These are phyloP conservation scores for Talaromyces ruber DNA, from an alignment of 495 filamentous ascomycete genomes.

Conservation along the genomic window DNA sequence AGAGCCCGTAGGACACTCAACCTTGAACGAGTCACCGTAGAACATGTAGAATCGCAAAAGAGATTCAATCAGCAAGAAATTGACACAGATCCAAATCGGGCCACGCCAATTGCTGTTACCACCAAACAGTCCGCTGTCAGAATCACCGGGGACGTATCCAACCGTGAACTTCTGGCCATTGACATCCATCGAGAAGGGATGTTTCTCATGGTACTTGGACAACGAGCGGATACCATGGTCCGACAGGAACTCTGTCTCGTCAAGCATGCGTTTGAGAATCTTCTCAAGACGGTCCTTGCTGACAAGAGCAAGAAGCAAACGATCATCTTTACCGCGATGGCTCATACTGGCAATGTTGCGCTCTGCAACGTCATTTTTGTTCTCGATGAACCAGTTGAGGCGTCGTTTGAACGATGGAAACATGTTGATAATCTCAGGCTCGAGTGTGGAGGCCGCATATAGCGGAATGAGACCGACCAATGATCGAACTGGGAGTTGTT, in stretches of 20 bases:
- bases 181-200: constrained; percentile 93
- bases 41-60: constrained; percentile 90
- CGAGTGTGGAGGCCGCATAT: constrained; percentile 83
- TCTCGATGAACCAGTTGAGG: constrained; percentile 86
- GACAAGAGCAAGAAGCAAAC: constrained; percentile 77
- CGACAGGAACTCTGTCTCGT: constrained; percentile 87
- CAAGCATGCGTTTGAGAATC: constrained; percentile 85
- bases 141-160: constrained; percentile 86
- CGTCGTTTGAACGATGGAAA: constrained; percentile 92
- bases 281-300: constrained; percentile 79
- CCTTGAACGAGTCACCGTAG: constrained; percentile 78
- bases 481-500: constrained; percentile 85
- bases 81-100: constrained; percentile 93
- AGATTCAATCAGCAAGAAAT: constrained; percentile 89
- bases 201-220: constrained; percentile 83
- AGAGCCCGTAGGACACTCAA: constrained; percentile 91
- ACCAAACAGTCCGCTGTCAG: constrained; percentile 86
- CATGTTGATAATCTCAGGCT: constrained; percentile 85
- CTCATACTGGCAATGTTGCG: constrained; percentile 89
- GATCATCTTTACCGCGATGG: constrained; percentile 77
- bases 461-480: constrained; percentile 90
- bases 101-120: constrained; percentile 97
- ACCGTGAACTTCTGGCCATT: constrained; percentile 87
- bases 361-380: constrained; percentile 74
- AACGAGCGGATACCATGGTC: constrained; percentile 87